Evolutionary conservation across 2,329 filamentous ascomycete genomes (phyloP).

Genomic region (Elsinoe ampelina): DNA sequence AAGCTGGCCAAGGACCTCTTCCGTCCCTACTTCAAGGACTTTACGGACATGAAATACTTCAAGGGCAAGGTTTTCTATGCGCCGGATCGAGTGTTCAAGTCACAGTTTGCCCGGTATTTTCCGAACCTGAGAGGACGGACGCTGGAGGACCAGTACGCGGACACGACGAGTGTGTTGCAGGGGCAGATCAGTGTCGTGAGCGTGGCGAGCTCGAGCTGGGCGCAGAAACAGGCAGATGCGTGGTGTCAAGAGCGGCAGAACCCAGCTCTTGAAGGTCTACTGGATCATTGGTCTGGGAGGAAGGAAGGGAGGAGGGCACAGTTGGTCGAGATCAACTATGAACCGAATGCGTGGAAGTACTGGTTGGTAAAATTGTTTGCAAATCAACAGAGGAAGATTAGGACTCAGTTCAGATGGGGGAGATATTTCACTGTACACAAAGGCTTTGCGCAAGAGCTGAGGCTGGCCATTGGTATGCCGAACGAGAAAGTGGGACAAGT

Average conservation of each 20-base stretch:
- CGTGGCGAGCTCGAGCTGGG: conserved; percentile 78
- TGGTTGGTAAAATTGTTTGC: conserved; percentile 49
- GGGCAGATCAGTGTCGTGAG: conserved; percentile 70
- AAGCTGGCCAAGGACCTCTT: conserved; percentile 67
- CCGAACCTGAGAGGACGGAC: conserved; percentile 82
- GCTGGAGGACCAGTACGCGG: conserved; percentile 55
- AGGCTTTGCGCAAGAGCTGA: conserved; percentile 47
- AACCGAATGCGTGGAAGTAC: conserved; percentile 63
- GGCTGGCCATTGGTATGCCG: conserved; percentile 56
- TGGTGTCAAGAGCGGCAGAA: conserved; percentile 62
- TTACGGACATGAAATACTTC: conserved; percentile 70
- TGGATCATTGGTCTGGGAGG: conserved; percentile 29
- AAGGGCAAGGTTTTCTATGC: conserved; percentile 88
- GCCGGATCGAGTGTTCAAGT: conserved; percentile 73
- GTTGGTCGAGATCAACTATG: conserved; percentile 76
- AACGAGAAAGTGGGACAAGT: conserved; percentile 92
- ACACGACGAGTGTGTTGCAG: conserved; percentile 67
- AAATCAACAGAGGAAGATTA: conserved; percentile 39
- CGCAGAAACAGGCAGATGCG: conserved; percentile 64
- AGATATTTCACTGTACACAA: conserved; percentile 52
- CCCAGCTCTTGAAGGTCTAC: conserved; percentile 54
- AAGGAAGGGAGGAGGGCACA: conserved; percentile 52
- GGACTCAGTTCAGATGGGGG: conserved; percentile 43
- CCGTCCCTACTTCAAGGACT: conserved; percentile 93
- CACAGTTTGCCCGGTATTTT: conserved; percentile 78